Base-by-base conservation (phyloP, 192 early-diverging fungal genomes). In the Coemansia sp. region DNA sequence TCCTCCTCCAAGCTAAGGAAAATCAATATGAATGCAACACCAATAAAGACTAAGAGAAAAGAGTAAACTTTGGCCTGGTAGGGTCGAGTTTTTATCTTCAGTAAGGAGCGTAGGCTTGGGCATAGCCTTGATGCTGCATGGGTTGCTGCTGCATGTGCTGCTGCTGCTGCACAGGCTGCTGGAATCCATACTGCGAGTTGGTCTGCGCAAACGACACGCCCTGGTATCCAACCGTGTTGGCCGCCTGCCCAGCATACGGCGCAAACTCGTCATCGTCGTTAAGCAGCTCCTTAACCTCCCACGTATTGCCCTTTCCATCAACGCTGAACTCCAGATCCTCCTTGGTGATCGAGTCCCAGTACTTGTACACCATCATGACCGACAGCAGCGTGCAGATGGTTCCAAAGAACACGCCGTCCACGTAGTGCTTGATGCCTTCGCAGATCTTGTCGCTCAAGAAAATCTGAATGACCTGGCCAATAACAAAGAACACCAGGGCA, bases 291-390 rank as follows among this genome's bases (percentile, higher is more conserved):
- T 88, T 90, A 54, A 90, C 86, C 75, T 90, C 88, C 88, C 88
- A 90, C 12, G 87, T 84, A 53, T 88, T 87, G 65, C 83, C 83
- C 66, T 90, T 88, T 15, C 81, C 76, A 39, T 86, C 85, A 7
- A 90, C 86, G 28, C 82, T 85, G 56, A 96, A 98, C 79, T 98
- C 96, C 34, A 97, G 82, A 62, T 97, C 96, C 64, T 98, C 96
- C 82, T 97, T 96, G 38, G 96, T 98, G 69, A 98, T 97, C 26
- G 87, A 89, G 69, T 98, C 96, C 96, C 96, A 98, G 81, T 93
- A 98, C 81, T 98, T 98, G 87, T 97, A 98, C 1, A 97, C 89
- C 92, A 98, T 95, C 96, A 98, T 97, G 43, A 98, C 93, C 36
- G 87, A 86, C 54, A 98, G 77, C 40, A 98, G 77, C 11, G 88